A percentile compares a stretch with the other conserved stretches of the same genome.
Evolutionary conservation across 345 rosid genomes (phyloP).

Genomic region (Combretum micranthum): DNA sequence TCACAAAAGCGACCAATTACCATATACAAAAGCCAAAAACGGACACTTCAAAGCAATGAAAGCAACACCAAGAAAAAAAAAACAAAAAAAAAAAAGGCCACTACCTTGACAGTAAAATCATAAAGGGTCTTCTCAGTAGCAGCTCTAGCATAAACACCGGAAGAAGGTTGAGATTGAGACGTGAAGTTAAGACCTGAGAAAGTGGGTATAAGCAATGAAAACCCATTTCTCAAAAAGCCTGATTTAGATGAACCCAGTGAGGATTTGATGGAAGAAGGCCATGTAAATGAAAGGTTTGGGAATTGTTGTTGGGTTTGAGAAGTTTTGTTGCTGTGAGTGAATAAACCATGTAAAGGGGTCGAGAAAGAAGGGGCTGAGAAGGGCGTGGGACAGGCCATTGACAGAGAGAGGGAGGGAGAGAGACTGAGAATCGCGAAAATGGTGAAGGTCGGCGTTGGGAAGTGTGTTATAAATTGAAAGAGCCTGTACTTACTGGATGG

Average conservation of each 20-base stretch:
- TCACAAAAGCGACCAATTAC: too few relatives aligned
- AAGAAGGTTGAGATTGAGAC: slow-evolving; percentile 21
- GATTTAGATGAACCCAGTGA: slow-evolving; percentile 42
- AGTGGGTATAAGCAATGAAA: slow-evolving; percentile 23
- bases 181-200: slow-evolving; percentile 30
- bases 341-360: slow-evolving; percentile 17
- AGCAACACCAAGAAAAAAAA: neutral
- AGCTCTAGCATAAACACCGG: slow-evolving; percentile 54
- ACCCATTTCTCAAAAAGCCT: slow-evolving; percentile 40
- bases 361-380: slow-evolving; percentile 31
- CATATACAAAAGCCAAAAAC: neutral
- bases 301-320: slow-evolving; percentile 7
- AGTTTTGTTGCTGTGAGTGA: slow-evolving; percentile 16
- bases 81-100: neutral
- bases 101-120: slow-evolving; percentile 78
- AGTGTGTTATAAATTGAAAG: too few relatives aligned
- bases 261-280: slow-evolving; percentile 37
- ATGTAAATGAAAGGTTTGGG: slow-evolving; percentile 22
- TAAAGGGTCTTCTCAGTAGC: slow-evolving; percentile 63
- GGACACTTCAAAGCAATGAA: neutral
- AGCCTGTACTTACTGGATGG: too few relatives aligned
- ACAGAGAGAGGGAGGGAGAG: neutral
- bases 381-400: slow-evolving; percentile 29
- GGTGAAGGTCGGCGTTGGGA: too few relatives aligned
- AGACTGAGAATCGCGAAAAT: too few relatives aligned